Conservation (phyloP, 371 early-diverging fungal genomes). For the Actinomortierella ambigua region DNA sequence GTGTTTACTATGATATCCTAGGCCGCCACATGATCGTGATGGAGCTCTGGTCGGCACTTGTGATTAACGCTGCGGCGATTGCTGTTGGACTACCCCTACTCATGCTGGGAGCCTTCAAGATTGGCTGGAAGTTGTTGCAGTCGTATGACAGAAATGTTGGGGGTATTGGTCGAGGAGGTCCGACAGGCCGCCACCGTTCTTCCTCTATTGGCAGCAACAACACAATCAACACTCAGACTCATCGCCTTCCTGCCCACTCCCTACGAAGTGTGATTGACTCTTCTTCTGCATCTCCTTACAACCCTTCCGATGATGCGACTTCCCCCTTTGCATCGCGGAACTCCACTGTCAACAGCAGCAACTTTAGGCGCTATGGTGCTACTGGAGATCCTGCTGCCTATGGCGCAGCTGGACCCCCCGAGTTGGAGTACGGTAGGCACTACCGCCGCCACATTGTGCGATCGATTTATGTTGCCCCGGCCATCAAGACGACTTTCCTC, state of each 20-base stretch:
- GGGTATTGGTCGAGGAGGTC: slow-evolving; percentile 4
- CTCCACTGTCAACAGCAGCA: too few species aligned
- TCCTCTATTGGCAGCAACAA: background rate
- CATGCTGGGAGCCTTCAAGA: slow-evolving; percentile 6
- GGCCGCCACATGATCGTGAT: slow-evolving; percentile 54
- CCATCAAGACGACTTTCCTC: slow-evolving; percentile 5
- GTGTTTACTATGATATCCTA: slow-evolving; percentile 57
- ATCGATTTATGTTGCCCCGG: background rate
- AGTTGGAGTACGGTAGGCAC: too few species aligned
- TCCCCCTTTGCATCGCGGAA: slow-evolving; percentile 8
- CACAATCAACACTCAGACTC: slow-evolving; percentile 4
- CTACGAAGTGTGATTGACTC: slow-evolving; percentile 29
- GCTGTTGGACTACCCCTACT: slow-evolving; percentile 36
- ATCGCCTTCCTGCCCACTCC: slow-evolving; percentile 9
- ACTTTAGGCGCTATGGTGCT: too few species aligned
- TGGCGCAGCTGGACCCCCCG: too few species aligned
- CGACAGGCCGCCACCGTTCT: background rate
- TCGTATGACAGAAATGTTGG: too few species aligned
- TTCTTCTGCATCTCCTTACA: slow-evolving; percentile 8
- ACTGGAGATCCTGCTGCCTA: too few species aligned
- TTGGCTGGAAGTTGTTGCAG: slow-evolving; percentile 4
- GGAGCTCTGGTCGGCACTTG: slow-evolving; percentile 45
- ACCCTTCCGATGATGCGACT: slow-evolving; percentile 33
- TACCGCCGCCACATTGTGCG: too few species aligned
- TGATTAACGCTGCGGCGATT: slow-evolving; percentile 47